Conservation (phyloP, 2,329 filamentous ascomycete species). For the Allantophomopsis lycopodina region DNA sequence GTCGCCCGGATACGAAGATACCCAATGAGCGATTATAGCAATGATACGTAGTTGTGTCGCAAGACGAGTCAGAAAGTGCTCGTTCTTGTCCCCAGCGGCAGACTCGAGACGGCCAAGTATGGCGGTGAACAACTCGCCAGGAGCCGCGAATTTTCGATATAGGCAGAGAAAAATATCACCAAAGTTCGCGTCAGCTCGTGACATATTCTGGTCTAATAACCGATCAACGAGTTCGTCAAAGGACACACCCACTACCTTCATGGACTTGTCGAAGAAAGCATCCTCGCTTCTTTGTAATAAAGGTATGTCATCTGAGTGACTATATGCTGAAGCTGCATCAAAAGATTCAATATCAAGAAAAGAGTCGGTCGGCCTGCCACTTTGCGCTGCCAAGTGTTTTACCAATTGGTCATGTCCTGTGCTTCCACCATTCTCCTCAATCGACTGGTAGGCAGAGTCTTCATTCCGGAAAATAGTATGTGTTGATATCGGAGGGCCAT, state of each 20-base stretch:
- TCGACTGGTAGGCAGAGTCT: neutral
- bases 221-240: slow-evolving; percentile 74
- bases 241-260: slow-evolving; percentile 36
- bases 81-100: slow-evolving; percentile 49
- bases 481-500: slow-evolving; percentile 16
- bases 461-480: slow-evolving; percentile 17
- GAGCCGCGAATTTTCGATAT: slow-evolving; percentile 86
- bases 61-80: slow-evolving; percentile 62
- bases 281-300: slow-evolving; percentile 56
- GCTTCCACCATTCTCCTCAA: neutral
- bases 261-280: slow-evolving; percentile 36
- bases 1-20: slow-evolving; percentile 80
- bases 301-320: slow-evolving; percentile 53
- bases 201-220: slow-evolving; percentile 69
- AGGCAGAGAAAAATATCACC: slow-evolving; percentile 78
- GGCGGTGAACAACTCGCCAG: slow-evolving; percentile 61
- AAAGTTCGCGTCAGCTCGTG: slow-evolving; percentile 82
- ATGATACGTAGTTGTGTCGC: slow-evolving; percentile 74
- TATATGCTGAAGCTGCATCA: slow-evolving; percentile 51
- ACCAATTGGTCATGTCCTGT: too few relatives aligned
- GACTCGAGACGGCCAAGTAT: slow-evolving; percentile 66
- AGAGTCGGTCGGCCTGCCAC: slow-evolving; percentile 9
- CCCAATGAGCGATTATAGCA: slow-evolving; percentile 78
- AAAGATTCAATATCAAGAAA: slow-evolving; percentile 42
- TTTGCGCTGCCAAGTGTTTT: neutral